phyloP scores from a whole-genome alignment of 2,329 filamentous ascomycete genomes.

The Pezizomycotina sp. region DNA sequence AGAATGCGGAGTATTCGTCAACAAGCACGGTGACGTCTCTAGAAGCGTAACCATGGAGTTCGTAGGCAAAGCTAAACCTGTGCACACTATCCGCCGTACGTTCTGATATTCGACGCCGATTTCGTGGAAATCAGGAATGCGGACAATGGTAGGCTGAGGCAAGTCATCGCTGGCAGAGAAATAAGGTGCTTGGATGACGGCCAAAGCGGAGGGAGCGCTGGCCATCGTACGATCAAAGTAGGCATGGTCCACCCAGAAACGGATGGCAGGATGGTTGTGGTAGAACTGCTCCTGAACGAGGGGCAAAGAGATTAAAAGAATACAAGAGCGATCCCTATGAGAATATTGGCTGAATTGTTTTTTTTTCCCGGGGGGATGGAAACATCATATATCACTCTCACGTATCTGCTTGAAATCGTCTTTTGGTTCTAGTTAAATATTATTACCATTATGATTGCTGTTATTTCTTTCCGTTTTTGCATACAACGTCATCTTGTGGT shows the following conservation, averaged over 20 bases:
- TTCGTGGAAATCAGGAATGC: slow-evolving; percentile 96
- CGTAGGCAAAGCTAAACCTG: slow-evolving; percentile 82
- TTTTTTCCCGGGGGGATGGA: no score
- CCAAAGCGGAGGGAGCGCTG: slow-evolving; percentile 44
- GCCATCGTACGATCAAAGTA: slow-evolving; percentile 68
- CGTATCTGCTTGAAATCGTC: no score
- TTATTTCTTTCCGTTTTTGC: no score
- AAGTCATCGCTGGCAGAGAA: slow-evolving; percentile 84
- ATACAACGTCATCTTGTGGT: no score
- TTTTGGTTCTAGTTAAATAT: no score
- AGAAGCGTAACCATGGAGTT: slow-evolving; percentile 96
- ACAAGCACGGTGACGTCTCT: slow-evolving; percentile 92
- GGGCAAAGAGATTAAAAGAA: slow-evolving; percentile 44
- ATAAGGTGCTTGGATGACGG: slow-evolving; percentile 84
- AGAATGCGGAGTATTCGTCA: slow-evolving; percentile 91
- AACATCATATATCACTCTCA: no score
- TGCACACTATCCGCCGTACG: slow-evolving; percentile 78
- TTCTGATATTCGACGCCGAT: slow-evolving; percentile 85
- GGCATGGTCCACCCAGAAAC: slow-evolving; percentile 87
- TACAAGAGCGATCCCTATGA: not conserved
- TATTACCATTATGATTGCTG: no score
- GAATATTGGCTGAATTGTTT: no score
- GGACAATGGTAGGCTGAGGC: slow-evolving; percentile 79
- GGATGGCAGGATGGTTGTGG: slow-evolving; percentile 66
- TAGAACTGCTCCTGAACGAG: slow-evolving; percentile 86